phyloP scores from a whole-genome alignment of 2,329 filamentous ascomycete genomes.

The Juglanconis oblonga region DNA sequence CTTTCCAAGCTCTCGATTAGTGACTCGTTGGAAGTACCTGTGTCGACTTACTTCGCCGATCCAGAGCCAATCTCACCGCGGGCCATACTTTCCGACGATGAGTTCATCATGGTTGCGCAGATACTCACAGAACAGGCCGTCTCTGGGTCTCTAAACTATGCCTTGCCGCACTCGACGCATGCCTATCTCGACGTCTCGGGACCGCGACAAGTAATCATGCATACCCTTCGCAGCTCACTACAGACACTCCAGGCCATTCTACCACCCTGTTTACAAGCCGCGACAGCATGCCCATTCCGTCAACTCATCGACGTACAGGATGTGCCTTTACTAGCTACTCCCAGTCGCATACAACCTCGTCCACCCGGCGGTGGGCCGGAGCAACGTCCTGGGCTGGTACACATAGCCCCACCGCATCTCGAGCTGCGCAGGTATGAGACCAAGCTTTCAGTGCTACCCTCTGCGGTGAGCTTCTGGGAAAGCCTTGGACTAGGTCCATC shows the following conservation, averaged over 20 bases:
- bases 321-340: slow-evolving; percentile 50
- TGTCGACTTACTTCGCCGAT: slow-evolving; percentile 57
- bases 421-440: slow-evolving; percentile 69
- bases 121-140: slow-evolving; percentile 69
- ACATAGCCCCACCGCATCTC: slow-evolving; percentile 66
- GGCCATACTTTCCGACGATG: slow-evolving; percentile 50
- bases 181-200: background rate
- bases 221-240: slow-evolving; percentile 44
- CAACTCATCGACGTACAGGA: slow-evolving; percentile 57
- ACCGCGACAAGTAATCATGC: slow-evolving; percentile 38
- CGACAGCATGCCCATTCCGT: slow-evolving; percentile 41
- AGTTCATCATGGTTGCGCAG: slow-evolving; percentile 65
- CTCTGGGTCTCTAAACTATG: slow-evolving; percentile 44
- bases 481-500: slow-evolving; percentile 71
- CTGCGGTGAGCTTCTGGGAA: slow-evolving; percentile 79
- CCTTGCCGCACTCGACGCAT: slow-evolving; percentile 20
- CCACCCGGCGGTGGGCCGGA: slow-evolving; percentile 44
- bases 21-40: slow-evolving; percentile 46
- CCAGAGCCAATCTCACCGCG: slow-evolving; percentile 51
- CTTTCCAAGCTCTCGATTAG: slow-evolving; percentile 46
- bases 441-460: slow-evolving; percentile 69
- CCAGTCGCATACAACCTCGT: slow-evolving; percentile 49
- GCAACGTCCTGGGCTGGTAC: slow-evolving; percentile 53
- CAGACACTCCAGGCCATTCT: slow-evolving; percentile 44
- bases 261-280: slow-evolving; percentile 42